phyloP scores from a whole-genome alignment of 2,329 filamentous ascomycete species.

The Phialophora chinensis region DNA sequence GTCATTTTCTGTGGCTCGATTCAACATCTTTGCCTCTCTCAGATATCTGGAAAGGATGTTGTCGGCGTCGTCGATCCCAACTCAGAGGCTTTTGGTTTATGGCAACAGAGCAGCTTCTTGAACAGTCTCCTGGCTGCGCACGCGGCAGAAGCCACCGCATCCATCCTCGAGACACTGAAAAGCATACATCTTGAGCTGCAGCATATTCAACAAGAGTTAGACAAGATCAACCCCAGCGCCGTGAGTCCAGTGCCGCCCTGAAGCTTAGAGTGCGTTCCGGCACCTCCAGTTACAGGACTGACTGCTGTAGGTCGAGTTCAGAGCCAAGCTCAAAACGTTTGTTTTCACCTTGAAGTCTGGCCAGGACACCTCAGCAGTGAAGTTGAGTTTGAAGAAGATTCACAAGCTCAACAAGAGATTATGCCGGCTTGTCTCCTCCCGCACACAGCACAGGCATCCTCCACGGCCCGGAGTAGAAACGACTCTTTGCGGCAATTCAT shows the following conservation, averaged over 20 bases:
- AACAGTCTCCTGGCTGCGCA: background rate
- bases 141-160: background rate
- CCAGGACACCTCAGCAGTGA: background rate
- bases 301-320: background rate
- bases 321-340: background rate
- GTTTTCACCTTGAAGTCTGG: background rate
- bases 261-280: background rate
- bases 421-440: background rate
- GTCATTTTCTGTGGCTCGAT: conserved; percentile 7
- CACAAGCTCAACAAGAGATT: background rate
- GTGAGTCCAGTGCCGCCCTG: background rate
- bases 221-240: background rate
- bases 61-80: background rate
- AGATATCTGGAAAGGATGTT: background rate
- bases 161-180: background rate
- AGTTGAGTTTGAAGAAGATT: background rate
- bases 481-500: background rate
- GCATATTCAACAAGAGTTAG: background rate
- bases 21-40: conserved; percentile 9
- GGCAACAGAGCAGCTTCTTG: background rate
- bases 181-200: background rate
- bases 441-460: background rate
- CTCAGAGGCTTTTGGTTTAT: background rate
- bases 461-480: background rate
- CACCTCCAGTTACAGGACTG: background rate